Percentiles rank a stretch among this genome's conserved stretches.
These are phyloP conservation scores for Rubus parviflorus DNA, from an alignment of 306 rosid species.

Conservation along the genomic window DNA sequence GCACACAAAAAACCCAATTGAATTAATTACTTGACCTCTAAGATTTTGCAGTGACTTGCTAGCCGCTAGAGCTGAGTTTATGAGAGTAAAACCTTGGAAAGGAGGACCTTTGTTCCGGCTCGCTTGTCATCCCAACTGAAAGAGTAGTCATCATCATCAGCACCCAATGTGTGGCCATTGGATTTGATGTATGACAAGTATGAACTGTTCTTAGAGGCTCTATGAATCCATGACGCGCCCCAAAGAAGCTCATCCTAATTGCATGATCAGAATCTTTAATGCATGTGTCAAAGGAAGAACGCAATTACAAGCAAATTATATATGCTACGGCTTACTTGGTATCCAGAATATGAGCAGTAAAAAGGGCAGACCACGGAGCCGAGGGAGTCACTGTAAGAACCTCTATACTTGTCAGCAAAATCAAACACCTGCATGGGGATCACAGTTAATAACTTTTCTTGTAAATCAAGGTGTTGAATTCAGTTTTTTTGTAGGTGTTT, in stretches of 20 bases:
- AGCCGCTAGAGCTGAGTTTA: neutral
- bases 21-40: neutral
- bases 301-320: slow-evolving; percentile 1
- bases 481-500: neutral
- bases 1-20: neutral
- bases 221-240: slow-evolving; percentile 90
- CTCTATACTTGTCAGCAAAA: slow-evolving; percentile 78
- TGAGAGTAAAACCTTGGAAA: slow-evolving; percentile 56
- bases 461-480: neutral
- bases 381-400: slow-evolving; percentile 78
- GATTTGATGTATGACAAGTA: slow-evolving; percentile 61
- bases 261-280: neutral
- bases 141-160: slow-evolving; percentile 67
- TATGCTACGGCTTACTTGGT: slow-evolving; percentile 47
- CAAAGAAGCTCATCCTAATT: slow-evolving; percentile 97
- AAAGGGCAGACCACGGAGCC: slow-evolving; percentile 77
- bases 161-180: slow-evolving; percentile 80
- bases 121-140: slow-evolving; percentile 97
- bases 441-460: neutral
- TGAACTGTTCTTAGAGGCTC: slow-evolving; percentile 56
- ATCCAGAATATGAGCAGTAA: slow-evolving; percentile 91
- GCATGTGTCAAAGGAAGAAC: neutral
- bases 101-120: slow-evolving; percentile 77
- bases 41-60: neutral
- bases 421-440: slow-evolving; percentile 54